A percentile compares a stretch with the other conserved stretches of the same genome.
Conservation (phyloP, 345 rosid species). For the Cochlearia excelsa region DNA sequence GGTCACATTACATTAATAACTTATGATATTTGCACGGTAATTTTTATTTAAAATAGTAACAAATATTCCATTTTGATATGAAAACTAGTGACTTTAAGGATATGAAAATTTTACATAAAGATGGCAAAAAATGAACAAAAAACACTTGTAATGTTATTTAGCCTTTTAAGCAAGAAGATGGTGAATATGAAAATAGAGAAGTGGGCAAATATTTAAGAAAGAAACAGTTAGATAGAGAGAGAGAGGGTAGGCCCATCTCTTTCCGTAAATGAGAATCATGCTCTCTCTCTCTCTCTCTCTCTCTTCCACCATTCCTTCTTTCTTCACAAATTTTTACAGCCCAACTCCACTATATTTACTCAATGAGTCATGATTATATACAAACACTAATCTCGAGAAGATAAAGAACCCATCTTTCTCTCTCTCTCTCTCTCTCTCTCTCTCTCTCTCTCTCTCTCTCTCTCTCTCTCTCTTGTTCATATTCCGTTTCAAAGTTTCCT, state of each 20-base stretch:
- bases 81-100: too few relatives aligned
- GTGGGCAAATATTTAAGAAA: conserved; percentile 19
- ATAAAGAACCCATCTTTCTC: not conserved
- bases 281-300: too few relatives aligned
- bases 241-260: conserved; percentile 28
- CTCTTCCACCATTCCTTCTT: not conserved
- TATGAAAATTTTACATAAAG: too few relatives aligned
- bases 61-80: too few relatives aligned
- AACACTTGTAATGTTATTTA: conserved; percentile 1
- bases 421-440: too few relatives aligned
- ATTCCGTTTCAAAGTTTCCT: conserved; percentile 27
- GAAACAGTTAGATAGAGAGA: not conserved
- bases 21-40: too few relatives aligned
- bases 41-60: too few relatives aligned
- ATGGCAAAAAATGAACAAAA: too few relatives aligned
- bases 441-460: not conserved
- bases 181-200: conserved; percentile 9
- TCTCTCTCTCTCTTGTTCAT: conserved; percentile 8
- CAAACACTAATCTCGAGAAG: conserved; percentile 28
- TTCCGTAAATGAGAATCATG: conserved; percentile 36
- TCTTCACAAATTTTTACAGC: conserved; percentile 23
- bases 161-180: conserved; percentile 10
- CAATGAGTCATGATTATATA: conserved; percentile 19
- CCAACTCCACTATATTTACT: conserved; percentile 25
- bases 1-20: too few relatives aligned